Evolutionary conservation across 2,329 filamentous ascomycete species (phyloP).

Genomic region (Alternaria angustiovoidea): DNA sequence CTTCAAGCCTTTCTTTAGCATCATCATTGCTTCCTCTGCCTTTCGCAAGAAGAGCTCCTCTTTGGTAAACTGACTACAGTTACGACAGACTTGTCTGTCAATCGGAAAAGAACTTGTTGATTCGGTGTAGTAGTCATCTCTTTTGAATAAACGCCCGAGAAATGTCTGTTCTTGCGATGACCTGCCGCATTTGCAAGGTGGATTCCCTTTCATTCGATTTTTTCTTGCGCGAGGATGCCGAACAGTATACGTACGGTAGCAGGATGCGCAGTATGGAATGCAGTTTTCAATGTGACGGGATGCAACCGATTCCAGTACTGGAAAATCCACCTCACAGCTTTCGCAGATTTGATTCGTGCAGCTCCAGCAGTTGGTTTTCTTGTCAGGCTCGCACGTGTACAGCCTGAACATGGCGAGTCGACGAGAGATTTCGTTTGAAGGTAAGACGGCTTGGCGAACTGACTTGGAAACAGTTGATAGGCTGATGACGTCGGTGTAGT

Average conservation of each 20-base stretch:
- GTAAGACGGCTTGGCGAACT: conserved; percentile 34
- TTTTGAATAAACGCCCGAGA: conserved; percentile 4
- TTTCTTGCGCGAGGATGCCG: neutral
- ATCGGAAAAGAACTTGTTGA: neutral
- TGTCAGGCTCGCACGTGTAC: conserved; percentile 28
- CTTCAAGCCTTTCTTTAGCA: conserved; percentile 24
- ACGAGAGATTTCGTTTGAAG: conserved; percentile 23
- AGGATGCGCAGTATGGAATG: conserved; percentile 32
- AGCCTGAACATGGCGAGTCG: conserved; percentile 26
- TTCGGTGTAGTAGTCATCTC: neutral
- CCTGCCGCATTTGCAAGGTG: conserved; percentile 24
- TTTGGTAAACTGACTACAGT: conserved; percentile 17
- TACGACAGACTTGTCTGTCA: conserved; percentile 19
- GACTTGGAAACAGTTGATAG: conserved; percentile 36
- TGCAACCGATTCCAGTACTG: conserved; percentile 14
- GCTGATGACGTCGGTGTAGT: conserved; percentile 37
- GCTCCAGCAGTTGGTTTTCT: conserved; percentile 29
- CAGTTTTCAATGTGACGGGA: conserved; percentile 34
- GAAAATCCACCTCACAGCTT: conserved; percentile 19
- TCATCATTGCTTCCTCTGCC: conserved; percentile 17
- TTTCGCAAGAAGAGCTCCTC: conserved; percentile 19
- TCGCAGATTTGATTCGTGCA: conserved; percentile 34
- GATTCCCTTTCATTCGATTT: neutral
- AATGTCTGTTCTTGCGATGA: neutral
- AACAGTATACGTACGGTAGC: conserved; percentile 24